phyloP scores from a whole-genome alignment of 2,329 filamentous ascomycete genomes.

The Ophiostoma pallidulum region DNA sequence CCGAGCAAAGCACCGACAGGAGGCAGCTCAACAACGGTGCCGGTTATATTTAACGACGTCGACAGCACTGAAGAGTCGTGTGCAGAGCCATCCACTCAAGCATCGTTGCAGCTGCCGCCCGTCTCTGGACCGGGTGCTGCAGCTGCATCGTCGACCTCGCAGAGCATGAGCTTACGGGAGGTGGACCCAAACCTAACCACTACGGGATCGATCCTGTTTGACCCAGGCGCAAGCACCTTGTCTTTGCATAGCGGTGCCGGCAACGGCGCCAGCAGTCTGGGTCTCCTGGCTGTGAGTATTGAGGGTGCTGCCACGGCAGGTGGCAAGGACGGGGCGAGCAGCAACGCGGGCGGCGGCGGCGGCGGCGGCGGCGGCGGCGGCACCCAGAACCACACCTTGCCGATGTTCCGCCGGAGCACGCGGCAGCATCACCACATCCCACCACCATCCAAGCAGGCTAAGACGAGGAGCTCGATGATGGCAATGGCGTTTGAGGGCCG shows the following conservation, averaged over 20 bases:
- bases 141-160: slow-evolving; percentile 7
- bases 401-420: slow-evolving; percentile 38
- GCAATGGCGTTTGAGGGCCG: slow-evolving; percentile 33
- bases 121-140: not conserved
- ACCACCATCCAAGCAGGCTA: slow-evolving; percentile 24
- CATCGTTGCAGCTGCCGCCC: slow-evolving; percentile 7
- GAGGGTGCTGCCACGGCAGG: not conserved
- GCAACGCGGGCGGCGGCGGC: too few relatives aligned
- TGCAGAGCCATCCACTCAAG: not conserved
- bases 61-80: slow-evolving; percentile 8
- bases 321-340: not conserved
- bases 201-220: slow-evolving; percentile 28
- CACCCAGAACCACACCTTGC: slow-evolving; percentile 32
- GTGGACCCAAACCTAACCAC: slow-evolving; percentile 40
- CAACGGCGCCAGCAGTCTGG: not conserved
- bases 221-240: slow-evolving; percentile 33
- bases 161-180: slow-evolving; percentile 43
- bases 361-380: not conserved
- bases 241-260: slow-evolving; percentile 20
- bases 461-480: slow-evolving; percentile 17
- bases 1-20: slow-evolving; percentile 24
- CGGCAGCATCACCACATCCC: slow-evolving; percentile 22
- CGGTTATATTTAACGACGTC: slow-evolving; percentile 20
- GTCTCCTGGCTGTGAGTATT: not conserved
- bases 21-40: slow-evolving; percentile 4